Base-by-base conservation (phyloP, 2,329 filamentous ascomycete genomes). In the Diaporthe nobilis region DNA sequence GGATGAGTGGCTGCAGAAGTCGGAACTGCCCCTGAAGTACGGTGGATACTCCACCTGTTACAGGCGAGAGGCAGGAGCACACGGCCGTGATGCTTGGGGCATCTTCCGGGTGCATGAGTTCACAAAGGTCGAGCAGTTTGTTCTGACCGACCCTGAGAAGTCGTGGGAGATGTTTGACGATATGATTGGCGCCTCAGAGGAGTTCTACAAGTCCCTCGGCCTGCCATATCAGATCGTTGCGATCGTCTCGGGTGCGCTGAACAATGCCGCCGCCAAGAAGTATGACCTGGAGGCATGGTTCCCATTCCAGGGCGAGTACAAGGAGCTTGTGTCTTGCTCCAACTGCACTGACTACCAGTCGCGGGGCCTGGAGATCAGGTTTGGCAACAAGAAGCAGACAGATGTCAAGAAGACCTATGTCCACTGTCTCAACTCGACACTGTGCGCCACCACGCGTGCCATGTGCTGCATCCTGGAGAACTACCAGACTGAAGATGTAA, bases 261-360 rank as follows among this genome's bases (percentile, higher is more conserved):
- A 98, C 87, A 97, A 96, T 80, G 94, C 94, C 1, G 76, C 88
- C 20, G 88, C 95, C 39, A 98, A 98, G 90, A 99, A 99, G 86
- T 96, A 93, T 83, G 97, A 99, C 82, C 90, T 99, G 31, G 97
- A 99, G 84, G 96, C 97, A 3, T 98, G 95, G 95, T 98, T 98
- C 85, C 95, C 95, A 22, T 97, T 94, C 89, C 96, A 98, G 85
- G 94, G 94, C 81, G 97, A 98, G 86, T 99, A 98, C 90, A 98
- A 98, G 87, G 97, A 98, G 87, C 91, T 99, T 39, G 97, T 98
- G 70, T 98, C 95, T 28, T 98, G 96, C 90, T 98, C 95, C 77
- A 99, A 99, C 87, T 99, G 97, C 88, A 98, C 95, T 60, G 96
- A 98, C 84, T 98, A 98, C 88, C 97, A 99, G 88, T 95, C 95